A percentile compares a stretch with the other conserved stretches of the same genome.
These are phyloP conservation scores for Clitopilus passeckerianus DNA, from an alignment of 768 basidiomycete species.

Conservation along the genomic window DNA sequence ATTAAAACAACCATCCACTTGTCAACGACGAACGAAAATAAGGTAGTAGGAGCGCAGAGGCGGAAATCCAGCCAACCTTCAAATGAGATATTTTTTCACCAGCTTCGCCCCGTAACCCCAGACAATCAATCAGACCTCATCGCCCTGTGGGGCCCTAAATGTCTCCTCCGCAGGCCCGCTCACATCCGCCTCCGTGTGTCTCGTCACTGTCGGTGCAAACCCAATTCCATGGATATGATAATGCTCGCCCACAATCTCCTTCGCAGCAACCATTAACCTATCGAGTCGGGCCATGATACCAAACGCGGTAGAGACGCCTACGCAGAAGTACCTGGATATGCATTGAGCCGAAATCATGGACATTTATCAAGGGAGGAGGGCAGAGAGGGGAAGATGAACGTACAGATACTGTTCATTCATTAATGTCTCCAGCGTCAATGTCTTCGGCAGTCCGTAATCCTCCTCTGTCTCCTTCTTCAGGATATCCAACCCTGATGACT, in stretches of 20 bases:
- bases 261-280: conserved; percentile 72
- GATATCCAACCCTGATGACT: conserved; percentile 58
- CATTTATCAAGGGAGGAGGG: not conserved
- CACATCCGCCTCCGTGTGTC: not conserved
- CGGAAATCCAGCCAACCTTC: too few species aligned
- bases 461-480: conserved; percentile 69
- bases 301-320: conserved; percentile 67
- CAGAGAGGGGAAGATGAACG: conserved; percentile 19
- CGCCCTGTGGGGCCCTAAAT: not conserved
- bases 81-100: too few species aligned
- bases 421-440: conserved; percentile 68
- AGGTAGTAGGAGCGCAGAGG: too few species aligned
- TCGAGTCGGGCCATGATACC: conserved; percentile 72
- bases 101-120: too few species aligned
- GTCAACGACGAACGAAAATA: too few species aligned
- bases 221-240: conserved; percentile 78
- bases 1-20: too few species aligned
- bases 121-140: not conserved
- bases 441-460: conserved; percentile 67
- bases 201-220: not conserved
- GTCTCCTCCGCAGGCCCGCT: not conserved
- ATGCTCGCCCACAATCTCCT: conserved; percentile 84
- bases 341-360: too few species aligned
- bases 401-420: conserved; percentile 77
- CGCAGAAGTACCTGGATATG: conserved; percentile 62